Evolutionary conservation across 768 basidiomycete genomes (phyloP), one percentile per base, ranked within the genome.

Genomic region (Gelatoporia subvermispora): DNA sequence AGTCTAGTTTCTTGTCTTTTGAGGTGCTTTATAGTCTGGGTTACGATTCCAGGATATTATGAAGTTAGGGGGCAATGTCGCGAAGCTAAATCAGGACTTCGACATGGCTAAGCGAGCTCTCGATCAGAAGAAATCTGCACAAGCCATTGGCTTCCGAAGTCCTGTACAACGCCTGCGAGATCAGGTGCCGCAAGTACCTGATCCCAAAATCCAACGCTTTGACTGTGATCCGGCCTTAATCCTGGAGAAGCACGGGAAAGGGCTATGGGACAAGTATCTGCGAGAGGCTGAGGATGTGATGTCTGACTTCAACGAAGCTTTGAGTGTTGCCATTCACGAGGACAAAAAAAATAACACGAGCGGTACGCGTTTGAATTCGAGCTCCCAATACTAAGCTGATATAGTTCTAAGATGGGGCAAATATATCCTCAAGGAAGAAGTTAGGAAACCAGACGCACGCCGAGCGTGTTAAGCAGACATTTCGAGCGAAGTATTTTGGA

Each of bases 401-500:
- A n/a, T n/a, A n/a, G n/a, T n/a, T 42, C 44, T 25, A 1, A 47
- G 38, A 17, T 15, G 18, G 8, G n/a, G 16, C 20, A 13, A 42
- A 2, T 4, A 16, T 4, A 17, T 39, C 1, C 45, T 17, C 22
- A 31, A 44, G 9, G 34, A 31, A 16, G 35, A 25, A 28, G 36
- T 36, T 28, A 36, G 28, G 39, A 8, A 25, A 5, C 41, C 41
- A 25, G 24, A 21, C 28, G 8, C 45, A 47, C 3, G 39, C 54
- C 1, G 45, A 52, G 13, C 36, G 21, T 16, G 37, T 56, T 8
- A 52, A 38, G 21, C 34, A 24, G 22, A 17, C 21, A 3, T 52
- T 50, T 34, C 51, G 40, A 4, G 28, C 37, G 11, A 44, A 35
- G 10, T 56, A 56, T 35, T 56, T 56, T 38, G 55, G 55, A 50